Conservation (phyloP, 208 protist genomes). For the Trichomonas gallinae region DNA sequence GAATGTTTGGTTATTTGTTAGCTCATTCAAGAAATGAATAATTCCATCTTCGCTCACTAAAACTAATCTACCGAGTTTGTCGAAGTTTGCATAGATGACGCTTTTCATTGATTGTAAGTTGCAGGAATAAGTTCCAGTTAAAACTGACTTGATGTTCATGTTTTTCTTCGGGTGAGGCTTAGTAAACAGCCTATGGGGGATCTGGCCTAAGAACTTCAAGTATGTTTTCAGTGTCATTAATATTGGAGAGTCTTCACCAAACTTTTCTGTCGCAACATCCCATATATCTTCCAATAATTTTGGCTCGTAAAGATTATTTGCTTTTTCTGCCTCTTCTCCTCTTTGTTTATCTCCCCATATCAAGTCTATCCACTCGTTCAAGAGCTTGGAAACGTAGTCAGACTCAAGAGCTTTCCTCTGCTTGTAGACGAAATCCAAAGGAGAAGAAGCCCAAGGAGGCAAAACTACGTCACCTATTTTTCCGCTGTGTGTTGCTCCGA, state of each 20-base stretch:
- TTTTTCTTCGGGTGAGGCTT: background rate
- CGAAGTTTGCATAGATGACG: background rate
- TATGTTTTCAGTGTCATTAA: background rate
- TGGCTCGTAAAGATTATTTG: background rate
- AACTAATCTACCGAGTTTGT: background rate
- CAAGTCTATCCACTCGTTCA: background rate
- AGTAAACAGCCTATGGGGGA: background rate
- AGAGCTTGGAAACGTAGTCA: background rate
- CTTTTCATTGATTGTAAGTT: background rate
- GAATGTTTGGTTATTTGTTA: background rate
- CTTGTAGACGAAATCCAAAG: background rate
- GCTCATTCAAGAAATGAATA: background rate
- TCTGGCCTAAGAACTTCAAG: background rate
- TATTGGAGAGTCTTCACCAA: background rate
- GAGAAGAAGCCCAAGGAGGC: background rate
- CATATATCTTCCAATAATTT: background rate
- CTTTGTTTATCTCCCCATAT: background rate
- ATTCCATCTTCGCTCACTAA: background rate
- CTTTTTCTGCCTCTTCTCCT: background rate
- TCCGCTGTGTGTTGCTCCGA: slow-evolving; percentile 38
- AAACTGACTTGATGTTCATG: background rate
- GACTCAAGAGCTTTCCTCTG: background rate
- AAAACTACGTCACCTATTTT: background rate
- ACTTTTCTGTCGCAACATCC: background rate
- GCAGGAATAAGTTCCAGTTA: background rate